Conservation (phyloP, 2,329 filamentous ascomycete species). For the Xylaria sp. region DNA sequence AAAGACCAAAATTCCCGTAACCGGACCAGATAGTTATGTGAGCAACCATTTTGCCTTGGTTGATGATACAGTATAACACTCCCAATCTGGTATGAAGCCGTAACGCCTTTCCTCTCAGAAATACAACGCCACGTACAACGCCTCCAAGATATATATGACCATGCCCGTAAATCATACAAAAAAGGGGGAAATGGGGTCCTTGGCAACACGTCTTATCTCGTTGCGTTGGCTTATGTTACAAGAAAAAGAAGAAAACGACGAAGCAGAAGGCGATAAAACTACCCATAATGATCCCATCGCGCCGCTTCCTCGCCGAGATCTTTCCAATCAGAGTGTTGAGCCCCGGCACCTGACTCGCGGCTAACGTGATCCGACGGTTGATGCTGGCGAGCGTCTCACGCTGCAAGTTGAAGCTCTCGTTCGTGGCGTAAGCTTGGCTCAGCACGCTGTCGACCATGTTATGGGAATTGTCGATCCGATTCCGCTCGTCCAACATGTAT, state of each 20-base stretch:
- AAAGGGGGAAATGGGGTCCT: neutral
- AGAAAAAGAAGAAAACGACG: conserved; percentile 83
- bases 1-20: conserved; percentile 5
- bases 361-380: conserved; percentile 88
- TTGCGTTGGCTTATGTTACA: conserved; percentile 57
- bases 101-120: conserved; percentile 38
- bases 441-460: conserved; percentile 89
- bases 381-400: conserved; percentile 89
- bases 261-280: conserved; percentile 93
- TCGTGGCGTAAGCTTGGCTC: conserved; percentile 95
- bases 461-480: conserved; percentile 87
- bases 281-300: conserved; percentile 94
- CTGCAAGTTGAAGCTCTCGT: conserved; percentile 89
- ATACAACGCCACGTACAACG: conserved; percentile 30
- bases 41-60: neutral
- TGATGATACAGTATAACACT: conserved; percentile 28
- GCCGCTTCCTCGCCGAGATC: conserved; percentile 94
- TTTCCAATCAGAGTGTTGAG: conserved; percentile 91
- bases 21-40: conserved; percentile 17
- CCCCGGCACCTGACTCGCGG: conserved; percentile 90
- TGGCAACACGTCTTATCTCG: neutral
- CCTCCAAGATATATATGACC: conserved; percentile 27
- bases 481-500: conserved; percentile 94
- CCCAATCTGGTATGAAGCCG: conserved; percentile 23
- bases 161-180: conserved; percentile 31